These are phyloP conservation scores for Bryoglossum gracile DNA, from an alignment of 495 filamentous ascomycete species.

Conservation along the genomic window DNA sequence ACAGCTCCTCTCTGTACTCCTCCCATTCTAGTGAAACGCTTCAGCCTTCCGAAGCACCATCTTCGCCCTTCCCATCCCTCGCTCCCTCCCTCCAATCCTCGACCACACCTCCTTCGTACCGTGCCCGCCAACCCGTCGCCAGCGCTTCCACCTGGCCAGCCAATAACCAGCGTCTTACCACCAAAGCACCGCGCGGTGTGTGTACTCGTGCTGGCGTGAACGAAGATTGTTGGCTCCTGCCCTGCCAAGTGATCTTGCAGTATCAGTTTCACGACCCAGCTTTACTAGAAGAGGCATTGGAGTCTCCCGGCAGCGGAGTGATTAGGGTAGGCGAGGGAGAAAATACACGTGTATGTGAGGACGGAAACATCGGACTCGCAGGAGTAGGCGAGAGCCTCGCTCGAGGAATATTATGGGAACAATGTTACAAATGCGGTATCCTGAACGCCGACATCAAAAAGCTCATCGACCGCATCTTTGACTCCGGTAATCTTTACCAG, in stretches of 20 bases:
- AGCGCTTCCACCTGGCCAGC: no score
- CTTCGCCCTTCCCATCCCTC: no score
- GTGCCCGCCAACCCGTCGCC: no score
- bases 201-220: neutral
- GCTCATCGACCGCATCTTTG: conserved; percentile 3
- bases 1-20: no score
- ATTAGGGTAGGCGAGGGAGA: conserved; percentile 10
- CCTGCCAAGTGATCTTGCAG: conserved; percentile 6
- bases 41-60: no score
- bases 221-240: neutral
- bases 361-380: conserved; percentile 11
- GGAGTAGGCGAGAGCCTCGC: conserved; percentile 11
- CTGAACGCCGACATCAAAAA: no score
- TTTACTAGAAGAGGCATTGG: conserved; percentile 19
- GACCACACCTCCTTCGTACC: no score
- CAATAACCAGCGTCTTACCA: no score
- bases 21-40: no score
- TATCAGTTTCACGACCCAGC: conserved; percentile 14
- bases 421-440: no score
- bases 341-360: neutral
- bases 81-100: no score
- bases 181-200: neutral
- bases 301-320: conserved; percentile 10
- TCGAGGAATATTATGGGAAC: no score
- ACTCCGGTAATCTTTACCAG: neutral